Evolutionary conservation across 805 yeast genomes (phyloP).

Genomic region (Candida ponderosae): DNA sequence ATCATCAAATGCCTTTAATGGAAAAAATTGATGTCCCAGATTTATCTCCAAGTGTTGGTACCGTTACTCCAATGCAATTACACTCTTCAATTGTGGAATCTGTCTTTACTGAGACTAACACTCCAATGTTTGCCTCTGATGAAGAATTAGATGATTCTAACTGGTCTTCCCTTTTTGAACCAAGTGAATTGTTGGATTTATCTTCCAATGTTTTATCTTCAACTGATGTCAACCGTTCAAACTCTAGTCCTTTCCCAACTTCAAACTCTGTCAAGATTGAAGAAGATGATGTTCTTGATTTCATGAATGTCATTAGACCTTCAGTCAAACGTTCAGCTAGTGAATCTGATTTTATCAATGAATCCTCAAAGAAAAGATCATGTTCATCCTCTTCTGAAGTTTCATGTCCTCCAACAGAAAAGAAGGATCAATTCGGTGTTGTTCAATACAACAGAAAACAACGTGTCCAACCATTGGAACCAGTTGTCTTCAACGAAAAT

Average conservation of each 20-base stretch:
- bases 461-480: conserved; percentile 62
- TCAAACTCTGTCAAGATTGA: too few species aligned
- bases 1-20: conserved; percentile 13
- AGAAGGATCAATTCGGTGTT: conserved; percentile 61
- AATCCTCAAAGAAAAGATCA: conserved; percentile 1
- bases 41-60: conserved; percentile 19
- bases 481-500: conserved; percentile 47
- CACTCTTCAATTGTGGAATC: conserved; percentile 62
- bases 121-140: conserved; percentile 47
- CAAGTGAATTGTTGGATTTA: conserved; percentile 17
- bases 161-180: conserved; percentile 59
- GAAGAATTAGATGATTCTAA: conserved; percentile 29
- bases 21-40: conserved; percentile 16
- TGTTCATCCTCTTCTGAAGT: conserved; percentile 5
- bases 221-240: conserved; percentile 3
- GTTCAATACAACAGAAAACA: conserved; percentile 74
- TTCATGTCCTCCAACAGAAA: conserved; percentile 9
- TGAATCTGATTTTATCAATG: conserved; percentile 13
- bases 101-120: conserved; percentile 41
- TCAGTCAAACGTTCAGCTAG: conserved; percentile 15
- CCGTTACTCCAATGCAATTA: conserved; percentile 43
- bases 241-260: not conserved
- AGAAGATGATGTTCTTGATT: too few species aligned
- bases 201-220: not conserved
- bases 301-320: not conserved